Percentiles rank a stretch among this genome's conserved stretches.
Evolutionary conservation across 2,329 filamentous ascomycete genomes (phyloP).

Genomic region (Colletotrichum tofieldiae): DNA sequence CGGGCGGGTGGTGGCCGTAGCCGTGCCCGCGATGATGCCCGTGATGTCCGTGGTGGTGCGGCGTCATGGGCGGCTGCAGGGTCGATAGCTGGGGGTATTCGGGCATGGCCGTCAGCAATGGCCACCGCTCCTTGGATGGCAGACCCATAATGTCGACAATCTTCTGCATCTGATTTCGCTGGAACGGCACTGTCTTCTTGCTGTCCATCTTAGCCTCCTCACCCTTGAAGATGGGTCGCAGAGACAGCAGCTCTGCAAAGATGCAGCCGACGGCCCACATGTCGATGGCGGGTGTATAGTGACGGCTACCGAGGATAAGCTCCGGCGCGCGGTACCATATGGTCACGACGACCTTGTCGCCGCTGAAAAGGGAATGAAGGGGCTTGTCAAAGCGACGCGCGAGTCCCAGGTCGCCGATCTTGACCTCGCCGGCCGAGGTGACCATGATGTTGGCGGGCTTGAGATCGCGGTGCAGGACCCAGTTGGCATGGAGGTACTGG

Average conservation of each 20-base stretch:
- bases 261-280: slow-evolving; percentile 99
- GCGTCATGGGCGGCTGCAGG: slow-evolving; percentile 65
- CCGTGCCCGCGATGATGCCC: slow-evolving; percentile 56
- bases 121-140: slow-evolving; percentile 91
- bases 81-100: slow-evolving; percentile 82
- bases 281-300: slow-evolving; percentile 97
- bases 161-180: slow-evolving; percentile 98
- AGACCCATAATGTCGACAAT: slow-evolving; percentile 97
- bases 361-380: slow-evolving; percentile 89
- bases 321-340: slow-evolving; percentile 99
- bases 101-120: slow-evolving; percentile 86
- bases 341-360: slow-evolving; percentile 98
- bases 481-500: slow-evolving; percentile 95
- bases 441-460: slow-evolving; percentile 99
- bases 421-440: slow-evolving; percentile 89
- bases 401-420: slow-evolving; percentile 94
- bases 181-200: slow-evolving; percentile 97
- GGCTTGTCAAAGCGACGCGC: slow-evolving; percentile 96
- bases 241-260: slow-evolving; percentile 91
- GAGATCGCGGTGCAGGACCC: slow-evolving; percentile 96
- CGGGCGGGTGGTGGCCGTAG: slow-evolving; percentile 46
- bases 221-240: slow-evolving; percentile 97
- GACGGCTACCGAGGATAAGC: slow-evolving; percentile 89
- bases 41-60: slow-evolving; percentile 60
- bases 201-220: slow-evolving; percentile 99